Evolutionary conservation across 148 eudicot genomes (phyloP).

Genomic region (Gaultheria prostrata): DNA sequence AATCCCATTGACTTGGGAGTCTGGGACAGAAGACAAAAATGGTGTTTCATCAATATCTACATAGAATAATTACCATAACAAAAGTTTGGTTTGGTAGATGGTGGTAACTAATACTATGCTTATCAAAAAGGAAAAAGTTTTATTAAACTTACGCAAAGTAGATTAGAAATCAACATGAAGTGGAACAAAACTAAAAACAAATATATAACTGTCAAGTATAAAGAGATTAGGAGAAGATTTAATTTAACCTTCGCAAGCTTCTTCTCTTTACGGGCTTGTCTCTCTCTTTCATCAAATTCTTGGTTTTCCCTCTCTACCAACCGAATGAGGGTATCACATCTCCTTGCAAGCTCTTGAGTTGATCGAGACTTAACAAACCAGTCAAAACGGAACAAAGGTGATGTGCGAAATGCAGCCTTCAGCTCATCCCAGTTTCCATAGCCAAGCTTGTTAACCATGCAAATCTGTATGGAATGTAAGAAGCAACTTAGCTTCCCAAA

Average conservation of each 20-base stretch:
- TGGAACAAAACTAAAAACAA: neutral
- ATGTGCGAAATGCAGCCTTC: conserved; percentile 88
- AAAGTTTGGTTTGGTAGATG: neutral
- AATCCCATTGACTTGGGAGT: neutral
- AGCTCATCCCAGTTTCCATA: conserved; percentile 99
- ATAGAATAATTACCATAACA: neutral
- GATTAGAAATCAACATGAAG: neutral
- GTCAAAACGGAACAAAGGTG: conserved; percentile 88
- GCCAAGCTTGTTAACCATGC: conserved; percentile 96
- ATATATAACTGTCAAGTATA: neutral
- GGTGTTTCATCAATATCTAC: neutral
- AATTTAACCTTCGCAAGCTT: conserved; percentile 84
- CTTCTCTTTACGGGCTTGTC: conserved; percentile 98
- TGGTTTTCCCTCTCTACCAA: conserved; percentile 94
- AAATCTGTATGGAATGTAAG: conserved; percentile 46
- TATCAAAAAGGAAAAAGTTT: neutral
- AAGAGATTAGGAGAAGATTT: neutral
- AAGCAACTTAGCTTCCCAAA: neutral
- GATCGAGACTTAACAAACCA: conserved; percentile 99
- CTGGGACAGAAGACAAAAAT: neutral
- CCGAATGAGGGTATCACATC: conserved; percentile 91
- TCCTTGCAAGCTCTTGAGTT: conserved; percentile 94
- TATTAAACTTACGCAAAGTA: neutral
- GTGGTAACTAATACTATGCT: neutral
- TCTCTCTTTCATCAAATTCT: conserved; percentile 90